Percentiles rank a stretch among this genome's conserved stretches.
phyloP scores from a whole-genome alignment of 140 eudicot species.

The Flaveria floridana region DNA sequence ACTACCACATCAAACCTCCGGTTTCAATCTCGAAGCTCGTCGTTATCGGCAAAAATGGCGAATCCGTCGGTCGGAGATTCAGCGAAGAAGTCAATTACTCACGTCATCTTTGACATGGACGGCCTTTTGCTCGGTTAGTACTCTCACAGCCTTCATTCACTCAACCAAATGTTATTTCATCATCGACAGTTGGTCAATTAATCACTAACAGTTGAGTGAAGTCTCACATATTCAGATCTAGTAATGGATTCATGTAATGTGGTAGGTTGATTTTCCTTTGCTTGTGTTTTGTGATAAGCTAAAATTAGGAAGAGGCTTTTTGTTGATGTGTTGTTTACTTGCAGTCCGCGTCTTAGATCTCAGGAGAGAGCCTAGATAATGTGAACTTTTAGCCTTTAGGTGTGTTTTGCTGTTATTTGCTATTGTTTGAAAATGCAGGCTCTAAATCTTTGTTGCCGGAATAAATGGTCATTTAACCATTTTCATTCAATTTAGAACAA shows the following conservation, averaged over 20 bases:
- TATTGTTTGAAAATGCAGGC: too few species aligned
- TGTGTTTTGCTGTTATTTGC: too few species aligned
- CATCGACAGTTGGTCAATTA: not conserved
- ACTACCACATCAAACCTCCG: conserved; percentile 6
- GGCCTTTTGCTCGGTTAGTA: conserved; percentile 71
- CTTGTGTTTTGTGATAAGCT: too few species aligned
- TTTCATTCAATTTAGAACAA: too few species aligned
- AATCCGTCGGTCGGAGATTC: conserved; percentile 30
- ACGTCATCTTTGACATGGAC: conserved; percentile 90
- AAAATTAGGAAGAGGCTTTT: too few species aligned
- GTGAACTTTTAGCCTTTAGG: too few species aligned
- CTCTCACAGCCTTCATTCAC: not conserved
- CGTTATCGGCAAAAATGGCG: conserved; percentile 31
- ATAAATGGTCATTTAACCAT: too few species aligned
- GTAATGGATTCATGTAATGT: not conserved
- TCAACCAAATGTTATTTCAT: not conserved
- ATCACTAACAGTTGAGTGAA: not conserved
- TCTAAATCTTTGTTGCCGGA: too few species aligned
- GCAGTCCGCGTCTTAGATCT: too few species aligned
- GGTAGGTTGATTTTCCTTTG: too few species aligned
- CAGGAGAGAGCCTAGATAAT: too few species aligned
- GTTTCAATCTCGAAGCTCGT: conserved; percentile 21
- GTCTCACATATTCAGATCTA: conserved; percentile 23
- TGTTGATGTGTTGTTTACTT: too few species aligned
- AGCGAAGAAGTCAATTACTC: conserved; percentile 50